phyloP scores from a whole-genome alignment of 2,329 filamentous ascomycete species.

The Fusarium poae region DNA sequence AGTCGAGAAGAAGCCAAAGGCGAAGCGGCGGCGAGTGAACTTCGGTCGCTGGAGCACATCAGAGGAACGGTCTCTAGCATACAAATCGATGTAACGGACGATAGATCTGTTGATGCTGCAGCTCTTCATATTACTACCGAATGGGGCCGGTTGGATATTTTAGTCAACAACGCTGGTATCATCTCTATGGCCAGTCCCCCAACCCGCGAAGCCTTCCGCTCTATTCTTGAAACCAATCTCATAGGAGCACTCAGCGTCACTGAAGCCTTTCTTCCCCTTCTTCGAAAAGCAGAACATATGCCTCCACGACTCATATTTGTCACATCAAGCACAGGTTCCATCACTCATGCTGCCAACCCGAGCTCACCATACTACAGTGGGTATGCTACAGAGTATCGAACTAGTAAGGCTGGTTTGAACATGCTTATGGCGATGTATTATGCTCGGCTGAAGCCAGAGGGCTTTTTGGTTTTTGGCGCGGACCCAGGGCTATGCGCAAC shows the following conservation, averaged over 20 bases:
- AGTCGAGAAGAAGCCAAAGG: slow-evolving; percentile 23
- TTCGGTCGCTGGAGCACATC: slow-evolving; percentile 8
- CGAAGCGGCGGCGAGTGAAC: background rate
- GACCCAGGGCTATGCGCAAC: slow-evolving; percentile 31
- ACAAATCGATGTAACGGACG: slow-evolving; percentile 16
- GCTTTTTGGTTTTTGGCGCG: background rate
- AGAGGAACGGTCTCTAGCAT: slow-evolving; percentile 22
- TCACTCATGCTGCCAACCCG: slow-evolving; percentile 2
- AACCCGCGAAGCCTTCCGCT: slow-evolving; percentile 14
- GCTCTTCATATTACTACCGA: slow-evolving; percentile 2
- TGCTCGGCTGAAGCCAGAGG: slow-evolving; percentile 2
- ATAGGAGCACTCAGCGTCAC: slow-evolving; percentile 10
- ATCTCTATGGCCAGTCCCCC: background rate
- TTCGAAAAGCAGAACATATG: slow-evolving; percentile 10
- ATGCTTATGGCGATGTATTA: slow-evolving; percentile 21
- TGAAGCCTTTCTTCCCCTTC: background rate
- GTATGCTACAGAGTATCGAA: slow-evolving; percentile 2
- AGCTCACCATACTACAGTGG: background rate
- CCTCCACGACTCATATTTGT: slow-evolving; percentile 19
- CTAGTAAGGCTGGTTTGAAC: slow-evolving; percentile 22
- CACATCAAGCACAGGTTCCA: slow-evolving; percentile 15
- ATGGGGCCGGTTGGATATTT: slow-evolving; percentile 22
- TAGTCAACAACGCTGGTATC: slow-evolving; percentile 22
- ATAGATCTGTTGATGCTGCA: slow-evolving; percentile 7
- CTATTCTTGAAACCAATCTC: slow-evolving; percentile 13